Percentiles rank a stretch among this genome's conserved stretches.
phyloP scores from a whole-genome alignment of 225 moss, liverwort and hornwort genomes.

The Polytrichum commune region DNA sequence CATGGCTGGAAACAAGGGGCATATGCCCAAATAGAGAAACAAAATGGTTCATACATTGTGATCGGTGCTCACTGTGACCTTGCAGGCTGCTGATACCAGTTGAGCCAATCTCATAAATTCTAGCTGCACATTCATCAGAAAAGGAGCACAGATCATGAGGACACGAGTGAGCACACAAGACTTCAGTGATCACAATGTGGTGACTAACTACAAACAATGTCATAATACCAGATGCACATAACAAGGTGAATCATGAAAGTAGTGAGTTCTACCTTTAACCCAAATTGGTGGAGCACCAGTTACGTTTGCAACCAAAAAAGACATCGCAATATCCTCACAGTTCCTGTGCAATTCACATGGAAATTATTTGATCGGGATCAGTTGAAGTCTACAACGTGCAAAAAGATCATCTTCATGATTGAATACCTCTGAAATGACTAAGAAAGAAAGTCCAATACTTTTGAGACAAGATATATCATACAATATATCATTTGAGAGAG shows the following conservation, averaged over 20 bases:
- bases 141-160: not conserved
- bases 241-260: too few species aligned
- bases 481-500: not conserved
- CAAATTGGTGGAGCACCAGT: conserved; percentile 90
- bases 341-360: conserved; percentile 49
- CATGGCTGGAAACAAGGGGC: conserved; percentile 77
- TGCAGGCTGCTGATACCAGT: conserved; percentile 94
- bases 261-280: conserved; percentile 57
- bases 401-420: too few species aligned
- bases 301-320: conserved; percentile 89
- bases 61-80: conserved; percentile 78
- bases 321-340: conserved; percentile 99
- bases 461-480: not conserved
- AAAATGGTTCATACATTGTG: conserved; percentile 81
- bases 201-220: too few species aligned
- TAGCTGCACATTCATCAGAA: conserved; percentile 37
- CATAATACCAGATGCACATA: too few species aligned
- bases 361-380: too few species aligned
- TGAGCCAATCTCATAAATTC: conserved; percentile 84
- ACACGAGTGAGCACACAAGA: not conserved
- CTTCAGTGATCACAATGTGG: too few species aligned
- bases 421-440: too few species aligned
- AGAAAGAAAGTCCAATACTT: too few species aligned
- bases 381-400: too few species aligned
- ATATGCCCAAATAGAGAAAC: conserved; percentile 71